phyloP scores from a whole-genome alignment of 257 asterid species.

The Thymus quinquecostatus region DNA sequence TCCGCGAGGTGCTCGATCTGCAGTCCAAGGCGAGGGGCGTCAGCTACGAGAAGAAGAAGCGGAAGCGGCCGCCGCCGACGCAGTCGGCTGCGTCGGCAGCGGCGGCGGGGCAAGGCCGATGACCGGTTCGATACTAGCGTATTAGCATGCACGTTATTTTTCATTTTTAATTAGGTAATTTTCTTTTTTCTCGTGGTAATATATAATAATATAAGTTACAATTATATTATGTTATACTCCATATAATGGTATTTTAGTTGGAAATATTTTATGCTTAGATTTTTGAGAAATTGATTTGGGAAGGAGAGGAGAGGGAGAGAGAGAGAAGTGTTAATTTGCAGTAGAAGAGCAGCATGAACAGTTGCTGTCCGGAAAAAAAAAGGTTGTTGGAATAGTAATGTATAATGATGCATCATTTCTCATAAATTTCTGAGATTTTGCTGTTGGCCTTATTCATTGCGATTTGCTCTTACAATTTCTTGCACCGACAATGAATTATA shows the following conservation, averaged over 20 bases:
- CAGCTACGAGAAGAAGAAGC: slow-evolving; percentile 53
- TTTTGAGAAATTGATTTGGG: neutral
- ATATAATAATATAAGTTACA: no score
- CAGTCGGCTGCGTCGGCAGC: slow-evolving; percentile 26
- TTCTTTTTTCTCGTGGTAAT: neutral
- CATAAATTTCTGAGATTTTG: slow-evolving; percentile 28
- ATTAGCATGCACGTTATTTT: slow-evolving; percentile 3
- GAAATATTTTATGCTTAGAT: slow-evolving; percentile 14
- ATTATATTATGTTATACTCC: neutral
- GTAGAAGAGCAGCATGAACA: slow-evolving; percentile 24
- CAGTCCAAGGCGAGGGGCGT: slow-evolving; percentile 57
- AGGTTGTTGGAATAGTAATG: slow-evolving; percentile 22
- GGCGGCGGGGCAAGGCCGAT: slow-evolving; percentile 34
- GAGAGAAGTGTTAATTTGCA: slow-evolving; percentile 8
- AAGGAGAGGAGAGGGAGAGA: no score
- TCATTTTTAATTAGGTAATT: neutral
- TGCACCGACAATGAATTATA: neutral
- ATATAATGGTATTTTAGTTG: neutral
- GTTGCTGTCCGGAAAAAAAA: neutral
- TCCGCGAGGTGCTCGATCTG: slow-evolving; percentile 48
- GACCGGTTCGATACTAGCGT: neutral
- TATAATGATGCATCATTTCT: neutral
- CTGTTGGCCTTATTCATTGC: slow-evolving; percentile 13
- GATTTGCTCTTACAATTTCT: neutral
- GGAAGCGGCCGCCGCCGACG: slow-evolving; percentile 35